Conservation (phyloP, 805 yeast species). For the Zygosaccharomyces lentus region DNA sequence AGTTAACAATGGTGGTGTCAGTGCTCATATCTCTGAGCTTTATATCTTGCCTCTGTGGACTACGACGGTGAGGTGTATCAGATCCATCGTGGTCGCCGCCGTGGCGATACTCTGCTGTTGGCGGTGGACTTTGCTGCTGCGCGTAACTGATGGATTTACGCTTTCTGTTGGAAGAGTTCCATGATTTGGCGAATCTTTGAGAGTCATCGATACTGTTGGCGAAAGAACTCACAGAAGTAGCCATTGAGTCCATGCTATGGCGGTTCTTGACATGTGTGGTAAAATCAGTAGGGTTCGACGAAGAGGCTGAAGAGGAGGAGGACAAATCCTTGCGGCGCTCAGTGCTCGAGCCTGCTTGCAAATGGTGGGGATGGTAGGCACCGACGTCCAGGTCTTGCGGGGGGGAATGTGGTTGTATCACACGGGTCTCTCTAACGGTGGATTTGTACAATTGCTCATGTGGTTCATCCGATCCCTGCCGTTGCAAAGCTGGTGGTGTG, state of each 20-base stretch:
- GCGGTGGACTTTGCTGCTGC: constrained; percentile 10
- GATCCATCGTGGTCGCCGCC: neutral
- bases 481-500: constrained; percentile 1
- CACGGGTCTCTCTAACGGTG: constrained; percentile 7
- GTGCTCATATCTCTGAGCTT: constrained; percentile 20
- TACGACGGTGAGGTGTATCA: neutral
- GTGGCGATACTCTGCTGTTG: neutral
- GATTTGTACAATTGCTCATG: neutral
- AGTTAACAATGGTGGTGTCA: constrained; percentile 18
- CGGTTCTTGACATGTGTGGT: constrained; percentile 27
- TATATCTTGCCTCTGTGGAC: neutral
- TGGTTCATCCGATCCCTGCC: neutral
- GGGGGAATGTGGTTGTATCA: constrained; percentile 5
- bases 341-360: constrained; percentile 1
- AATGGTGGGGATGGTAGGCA: neutral
- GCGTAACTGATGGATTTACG: constrained; percentile 30
- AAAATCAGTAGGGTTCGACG: constrained; percentile 35
- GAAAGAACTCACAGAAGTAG: constrained; percentile 34
- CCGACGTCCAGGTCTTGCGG: neutral
- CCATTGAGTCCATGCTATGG: constrained; percentile 32
- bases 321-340: constrained; percentile 12
- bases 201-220: constrained; percentile 34
- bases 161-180: constrained; percentile 35
- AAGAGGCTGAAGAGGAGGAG: constrained; percentile 27
- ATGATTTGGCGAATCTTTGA: constrained; percentile 34